Evolutionary conservation across 129 eudicot genomes (phyloP).

Genomic region (Deinandra increscens): DNA sequence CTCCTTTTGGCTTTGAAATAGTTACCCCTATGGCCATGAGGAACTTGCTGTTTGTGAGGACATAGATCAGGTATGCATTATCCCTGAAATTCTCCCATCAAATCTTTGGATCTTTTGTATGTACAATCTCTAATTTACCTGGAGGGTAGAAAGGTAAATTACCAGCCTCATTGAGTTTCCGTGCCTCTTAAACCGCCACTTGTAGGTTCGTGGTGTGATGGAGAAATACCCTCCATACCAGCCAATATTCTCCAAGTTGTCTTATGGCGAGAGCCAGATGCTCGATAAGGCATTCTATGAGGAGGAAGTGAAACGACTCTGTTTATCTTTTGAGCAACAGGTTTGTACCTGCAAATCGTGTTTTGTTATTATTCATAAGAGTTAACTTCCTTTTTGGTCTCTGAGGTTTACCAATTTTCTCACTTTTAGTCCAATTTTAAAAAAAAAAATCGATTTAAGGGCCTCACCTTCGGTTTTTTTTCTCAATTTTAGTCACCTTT

Average conservation of each 20-base stretch:
- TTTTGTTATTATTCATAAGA: too few relatives aligned
- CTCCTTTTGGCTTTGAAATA: constrained; percentile 21
- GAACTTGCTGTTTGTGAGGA: constrained; percentile 91
- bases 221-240: constrained; percentile 93
- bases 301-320: constrained; percentile 86
- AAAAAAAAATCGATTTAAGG: too few relatives aligned
- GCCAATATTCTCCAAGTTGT: constrained; percentile 69
- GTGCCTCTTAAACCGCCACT: neutral
- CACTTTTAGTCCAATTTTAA: too few relatives aligned
- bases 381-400: too few relatives aligned
- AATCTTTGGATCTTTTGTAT: neutral
- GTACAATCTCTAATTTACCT: neutral
- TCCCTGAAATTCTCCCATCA: neutral
- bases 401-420: too few relatives aligned
- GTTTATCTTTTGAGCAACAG: constrained; percentile 88
- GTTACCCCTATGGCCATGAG: constrained; percentile 91
- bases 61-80: constrained; percentile 70
- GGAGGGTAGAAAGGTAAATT: constrained; percentile 12
- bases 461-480: too few relatives aligned
- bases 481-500: too few relatives aligned
- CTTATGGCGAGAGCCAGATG: constrained; percentile 90
- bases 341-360: constrained; percentile 30
- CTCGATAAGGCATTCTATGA: constrained; percentile 94
- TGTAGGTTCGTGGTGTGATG: constrained; percentile 85
- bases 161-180: neutral